phyloP scores from a whole-genome alignment of 352 stramenopile species.

The Elongisporangium anandrum region DNA sequence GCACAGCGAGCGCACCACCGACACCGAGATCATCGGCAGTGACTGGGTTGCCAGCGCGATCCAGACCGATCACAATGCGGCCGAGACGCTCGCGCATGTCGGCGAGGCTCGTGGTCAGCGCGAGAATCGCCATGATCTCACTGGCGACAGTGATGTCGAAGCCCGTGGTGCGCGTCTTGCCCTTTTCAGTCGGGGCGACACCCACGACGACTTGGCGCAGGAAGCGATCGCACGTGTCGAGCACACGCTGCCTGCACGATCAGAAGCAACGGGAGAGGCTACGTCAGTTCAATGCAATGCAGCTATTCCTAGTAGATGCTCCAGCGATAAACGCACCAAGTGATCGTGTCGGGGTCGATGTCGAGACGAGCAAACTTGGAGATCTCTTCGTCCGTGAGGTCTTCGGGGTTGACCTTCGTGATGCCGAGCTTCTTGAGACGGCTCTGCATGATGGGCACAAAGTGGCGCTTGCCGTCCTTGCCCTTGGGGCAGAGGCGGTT shows the following conservation, averaged over 20 bases:
- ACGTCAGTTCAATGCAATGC: not conserved
- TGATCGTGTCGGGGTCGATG: slow-evolving; percentile 93
- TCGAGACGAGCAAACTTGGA: slow-evolving; percentile 92
- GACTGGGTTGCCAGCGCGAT: slow-evolving; percentile 78
- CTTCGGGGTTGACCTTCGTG: slow-evolving; percentile 84
- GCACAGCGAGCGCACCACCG: slow-evolving; percentile 93
- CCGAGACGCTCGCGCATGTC: slow-evolving; percentile 94
- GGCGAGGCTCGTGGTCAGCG: slow-evolving; percentile 90
- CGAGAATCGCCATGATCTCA: slow-evolving; percentile 98
- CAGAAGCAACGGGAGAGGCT: too few species aligned
- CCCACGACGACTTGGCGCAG: slow-evolving; percentile 91
- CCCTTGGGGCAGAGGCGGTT: slow-evolving; percentile 74
- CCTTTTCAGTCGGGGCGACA: slow-evolving; percentile 89
- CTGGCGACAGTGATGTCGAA: slow-evolving; percentile 93
- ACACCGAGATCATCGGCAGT: slow-evolving; percentile 97
- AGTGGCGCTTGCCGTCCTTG: slow-evolving; percentile 84
- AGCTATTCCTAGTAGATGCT: not conserved
- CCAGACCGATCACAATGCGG: slow-evolving; percentile 93
- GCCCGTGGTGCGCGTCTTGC: slow-evolving; percentile 59
- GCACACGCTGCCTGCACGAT: slow-evolving; percentile 87
- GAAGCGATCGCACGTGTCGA: slow-evolving; percentile 98
- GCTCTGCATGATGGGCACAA: slow-evolving; percentile 90
- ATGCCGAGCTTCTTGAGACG: slow-evolving; percentile 96
- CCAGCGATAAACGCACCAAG: slow-evolving; percentile 34
- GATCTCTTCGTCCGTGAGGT: slow-evolving; percentile 94